A percentile compares a stretch with the other conserved stretches of the same genome.
phyloP scores from a whole-genome alignment of 106 monocot species.

The Dioscorea zingiberensis region DNA sequence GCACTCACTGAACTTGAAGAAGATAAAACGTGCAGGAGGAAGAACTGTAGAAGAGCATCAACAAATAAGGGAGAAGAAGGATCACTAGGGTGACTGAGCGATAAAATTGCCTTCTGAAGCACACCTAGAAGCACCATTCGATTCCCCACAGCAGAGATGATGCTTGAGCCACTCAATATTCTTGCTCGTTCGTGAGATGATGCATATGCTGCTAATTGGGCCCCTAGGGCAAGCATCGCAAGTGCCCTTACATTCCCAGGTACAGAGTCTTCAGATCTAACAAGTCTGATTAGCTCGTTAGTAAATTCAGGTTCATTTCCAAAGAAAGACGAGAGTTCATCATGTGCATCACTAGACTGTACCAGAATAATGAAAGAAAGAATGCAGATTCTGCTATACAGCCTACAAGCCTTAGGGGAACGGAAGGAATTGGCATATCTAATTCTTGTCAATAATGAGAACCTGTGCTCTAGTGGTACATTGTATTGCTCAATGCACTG shows the following conservation, averaged over 20 bases:
- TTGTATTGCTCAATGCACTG: slow-evolving; percentile 76
- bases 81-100: slow-evolving; percentile 69
- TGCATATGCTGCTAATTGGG: slow-evolving; percentile 91
- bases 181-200: slow-evolving; percentile 93
- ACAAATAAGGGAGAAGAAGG: slow-evolving; percentile 85
- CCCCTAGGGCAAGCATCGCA: slow-evolving; percentile 92
- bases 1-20: slow-evolving; percentile 93
- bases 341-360: slow-evolving; percentile 95
- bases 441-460: slow-evolving; percentile 91
- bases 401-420: slow-evolving; percentile 52
- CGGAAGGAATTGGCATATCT: slow-evolving; percentile 88
- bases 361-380: slow-evolving; percentile 89
- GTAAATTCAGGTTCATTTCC: slow-evolving; percentile 97
- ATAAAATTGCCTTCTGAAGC: slow-evolving; percentile 84
- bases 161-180: slow-evolving; percentile 85
- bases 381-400: slow-evolving; percentile 86
- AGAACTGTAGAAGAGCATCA: slow-evolving; percentile 92
- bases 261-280: slow-evolving; percentile 81
- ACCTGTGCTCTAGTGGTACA: slow-evolving; percentile 81
- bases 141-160: slow-evolving; percentile 95
- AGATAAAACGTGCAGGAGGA: slow-evolving; percentile 87
- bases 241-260: slow-evolving; percentile 76
- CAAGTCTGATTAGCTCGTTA: slow-evolving; percentile 89
- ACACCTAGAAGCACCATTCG: slow-evolving; percentile 83
- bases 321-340: slow-evolving; percentile 91